Base-by-base conservation (phyloP, 352 stramenopile species). In the Thraustotheca clavata region DNA sequence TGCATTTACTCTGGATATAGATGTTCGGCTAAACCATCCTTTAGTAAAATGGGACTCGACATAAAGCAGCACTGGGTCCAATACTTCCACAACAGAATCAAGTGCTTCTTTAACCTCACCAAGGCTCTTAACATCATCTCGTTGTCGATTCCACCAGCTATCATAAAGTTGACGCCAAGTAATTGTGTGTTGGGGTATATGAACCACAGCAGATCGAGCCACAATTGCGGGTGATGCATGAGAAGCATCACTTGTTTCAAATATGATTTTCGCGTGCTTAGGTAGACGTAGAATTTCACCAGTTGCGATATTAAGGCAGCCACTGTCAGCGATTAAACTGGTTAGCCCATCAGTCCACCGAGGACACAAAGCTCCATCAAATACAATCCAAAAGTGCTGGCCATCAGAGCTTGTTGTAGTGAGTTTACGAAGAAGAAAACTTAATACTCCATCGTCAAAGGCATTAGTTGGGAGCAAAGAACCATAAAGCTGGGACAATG, bases 141-240 rank as follows among this genome's bases (percentile, higher is more conserved):
- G 62, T 11, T 73, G 67, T 0, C 65, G 38, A 7, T 43, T 22
- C 66, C 85, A 88, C 82, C 82, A 91, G 9, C 62, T 61, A 8
- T 9, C 3, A 49, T 83, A 88, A 4, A 77, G 1, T 20, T 67
- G 69, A 46, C 40, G 67, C 70, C 69, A 80, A 14, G 32, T 54
- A 32, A 68, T 16, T 8, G 14, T 11, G 31, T 33, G 24, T 34
- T 7, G 8, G 5, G 40, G 22, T 26, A 76, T n/a, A 26, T 83
- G 72, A 1, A 89, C 69, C 1, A 80, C 52, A 5, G 76, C 69
- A 24, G 83, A 68, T 1, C 73, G 72, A 4, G 71, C 72, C 18
- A 89, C 32, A 24, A 88, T 84, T 22, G 76, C 76, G 5, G 80
- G 83, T 1, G 79, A 80, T 4, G 74, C 70, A 7, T 78, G 71